Conservation (phyloP, 305 asterid species). For the Fraxinus velutina region DNA sequence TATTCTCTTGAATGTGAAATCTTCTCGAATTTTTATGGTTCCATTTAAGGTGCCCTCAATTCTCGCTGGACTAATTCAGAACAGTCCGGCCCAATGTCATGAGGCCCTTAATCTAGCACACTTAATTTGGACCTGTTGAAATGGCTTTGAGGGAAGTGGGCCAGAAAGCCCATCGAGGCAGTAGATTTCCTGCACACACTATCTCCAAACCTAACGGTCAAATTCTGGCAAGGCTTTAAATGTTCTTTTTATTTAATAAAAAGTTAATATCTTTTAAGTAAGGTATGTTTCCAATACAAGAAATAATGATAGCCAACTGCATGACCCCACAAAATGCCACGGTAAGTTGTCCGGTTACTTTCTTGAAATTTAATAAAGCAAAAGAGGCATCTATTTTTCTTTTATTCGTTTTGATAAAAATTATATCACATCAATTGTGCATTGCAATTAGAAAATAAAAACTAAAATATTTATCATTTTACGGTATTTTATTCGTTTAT, state of each 20-base stretch:
- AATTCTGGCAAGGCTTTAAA: not conserved
- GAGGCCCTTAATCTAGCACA: not conserved
- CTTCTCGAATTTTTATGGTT: too few species aligned
- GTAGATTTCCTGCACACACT: not conserved
- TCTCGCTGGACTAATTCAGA: not conserved
- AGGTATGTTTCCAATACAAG: not conserved
- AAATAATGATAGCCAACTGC: not conserved
- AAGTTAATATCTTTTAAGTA: not conserved
- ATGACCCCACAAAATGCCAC: not conserved
- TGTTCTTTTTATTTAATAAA: too few species aligned
- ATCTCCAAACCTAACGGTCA: not conserved
- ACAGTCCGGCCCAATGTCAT: not conserved
- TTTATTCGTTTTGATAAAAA: not conserved
- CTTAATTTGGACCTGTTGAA: not conserved
- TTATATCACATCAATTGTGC: not conserved
- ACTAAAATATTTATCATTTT: not conserved
- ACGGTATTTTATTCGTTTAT: too few species aligned
- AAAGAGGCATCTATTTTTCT: not conserved
- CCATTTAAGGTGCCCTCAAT: not conserved
- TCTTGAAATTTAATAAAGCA: constrained; percentile 7
- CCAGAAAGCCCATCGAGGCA: not conserved
- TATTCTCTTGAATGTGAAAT: too few species aligned
- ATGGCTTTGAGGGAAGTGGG: not conserved
- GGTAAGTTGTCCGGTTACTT: constrained; percentile 8
- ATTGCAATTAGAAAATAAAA: not conserved